These are phyloP conservation scores for Candida gigantensis DNA, from an alignment of 1,139 yeast species.

Conservation along the genomic window DNA sequence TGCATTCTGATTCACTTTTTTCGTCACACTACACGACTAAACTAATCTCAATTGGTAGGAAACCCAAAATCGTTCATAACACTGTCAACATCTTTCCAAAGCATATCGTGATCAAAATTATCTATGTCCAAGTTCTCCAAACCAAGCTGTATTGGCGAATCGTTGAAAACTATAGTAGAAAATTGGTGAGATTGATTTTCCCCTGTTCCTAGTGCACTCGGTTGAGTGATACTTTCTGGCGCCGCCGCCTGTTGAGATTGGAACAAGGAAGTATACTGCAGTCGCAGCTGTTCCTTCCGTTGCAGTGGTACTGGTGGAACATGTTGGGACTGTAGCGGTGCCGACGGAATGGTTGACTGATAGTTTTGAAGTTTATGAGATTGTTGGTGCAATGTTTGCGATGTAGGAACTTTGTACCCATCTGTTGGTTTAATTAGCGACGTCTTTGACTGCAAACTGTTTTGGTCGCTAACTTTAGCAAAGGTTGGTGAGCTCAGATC, in stretches of 20 bases:
- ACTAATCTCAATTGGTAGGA: constrained; percentile 37
- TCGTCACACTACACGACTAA: constrained; percentile 1
- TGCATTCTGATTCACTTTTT: too few species aligned
- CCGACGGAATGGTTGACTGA: too few species aligned
- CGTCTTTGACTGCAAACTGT: not conserved
- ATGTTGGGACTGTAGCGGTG: constrained; percentile 3
- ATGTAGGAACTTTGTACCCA: not conserved
- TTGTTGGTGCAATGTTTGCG: too few species aligned
- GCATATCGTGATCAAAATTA: constrained; percentile 55
- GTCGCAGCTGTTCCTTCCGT: too few species aligned
- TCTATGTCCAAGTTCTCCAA: constrained; percentile 36
- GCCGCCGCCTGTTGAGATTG: too few species aligned
- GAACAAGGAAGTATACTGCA: too few species aligned
- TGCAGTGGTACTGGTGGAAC: not conserved
- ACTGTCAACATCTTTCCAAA: constrained; percentile 89
- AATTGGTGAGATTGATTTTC: constrained; percentile 8
- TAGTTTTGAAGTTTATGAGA: too few species aligned
- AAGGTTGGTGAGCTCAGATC: constrained; percentile 8
- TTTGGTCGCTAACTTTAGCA: too few species aligned
- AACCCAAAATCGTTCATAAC: constrained; percentile 96
- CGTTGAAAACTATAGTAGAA: constrained; percentile 20
- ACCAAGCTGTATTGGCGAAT: constrained; percentile 35
- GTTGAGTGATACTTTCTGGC: constrained; percentile 5
- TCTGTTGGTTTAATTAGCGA: not conserved
- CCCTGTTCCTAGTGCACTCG: too few species aligned